Percentiles rank a stretch among this genome's conserved stretches.
These are phyloP conservation scores for Gonium pectorale DNA, from an alignment of 139 green algal genomes.

Conservation along the genomic window DNA sequence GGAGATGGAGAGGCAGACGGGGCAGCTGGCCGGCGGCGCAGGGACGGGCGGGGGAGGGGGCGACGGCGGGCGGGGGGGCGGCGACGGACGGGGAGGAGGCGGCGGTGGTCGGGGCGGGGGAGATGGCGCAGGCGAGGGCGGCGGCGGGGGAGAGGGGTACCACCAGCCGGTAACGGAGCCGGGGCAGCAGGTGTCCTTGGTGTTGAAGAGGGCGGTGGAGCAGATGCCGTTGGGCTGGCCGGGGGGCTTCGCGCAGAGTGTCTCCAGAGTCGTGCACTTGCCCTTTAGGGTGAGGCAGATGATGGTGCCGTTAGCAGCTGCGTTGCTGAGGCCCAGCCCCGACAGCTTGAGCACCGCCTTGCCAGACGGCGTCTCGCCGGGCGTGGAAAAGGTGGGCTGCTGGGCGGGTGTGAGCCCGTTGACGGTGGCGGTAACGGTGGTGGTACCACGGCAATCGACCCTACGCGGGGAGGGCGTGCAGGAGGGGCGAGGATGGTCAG, in stretches of 20 bases:
- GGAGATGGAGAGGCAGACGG: background rate
- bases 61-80: background rate
- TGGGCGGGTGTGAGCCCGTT: background rate
- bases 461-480: background rate
- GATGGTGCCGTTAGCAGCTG: background rate
- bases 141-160: background rate
- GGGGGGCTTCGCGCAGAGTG: background rate
- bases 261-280: background rate
- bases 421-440: background rate
- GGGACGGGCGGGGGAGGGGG: background rate
- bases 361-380: background rate
- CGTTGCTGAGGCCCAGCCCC: background rate
- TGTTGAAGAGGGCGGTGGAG: slow-evolving; percentile 1
- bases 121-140: background rate
- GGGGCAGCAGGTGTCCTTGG: slow-evolving; percentile 16
- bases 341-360: background rate
- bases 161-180: background rate
- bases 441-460: background rate
- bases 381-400: background rate
- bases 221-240: background rate
- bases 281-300: background rate
- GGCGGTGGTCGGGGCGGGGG: background rate
- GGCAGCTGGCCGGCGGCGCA: background rate
- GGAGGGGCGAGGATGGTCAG: background rate
- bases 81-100: no score